Base-by-base conservation (phyloP, 1,139 yeast species). In the Eremothecium gossypii region DNA sequence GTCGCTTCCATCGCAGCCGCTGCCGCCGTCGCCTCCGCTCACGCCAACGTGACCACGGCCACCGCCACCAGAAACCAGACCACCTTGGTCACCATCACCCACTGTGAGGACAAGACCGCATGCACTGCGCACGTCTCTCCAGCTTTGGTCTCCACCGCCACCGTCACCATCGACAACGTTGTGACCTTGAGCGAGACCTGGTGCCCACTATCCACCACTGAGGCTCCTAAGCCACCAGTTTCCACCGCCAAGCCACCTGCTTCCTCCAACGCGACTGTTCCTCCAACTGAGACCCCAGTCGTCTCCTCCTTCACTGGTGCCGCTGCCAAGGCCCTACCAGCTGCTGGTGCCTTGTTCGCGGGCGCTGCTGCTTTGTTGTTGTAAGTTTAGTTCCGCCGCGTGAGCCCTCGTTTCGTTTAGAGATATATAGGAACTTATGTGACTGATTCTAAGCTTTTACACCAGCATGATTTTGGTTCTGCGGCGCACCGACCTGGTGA, bases 41-140 rank as follows among this genome's bases (percentile, higher is more conserved):
- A 28, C 14, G 45, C 61, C 45, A 57, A 62, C 57, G 51, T 56
- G 43, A 61, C 69, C 50, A 55, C 67, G 44, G 62, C 61, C 38
- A 57, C 64, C 41, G 61, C 56, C 36, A 58, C 68, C 43, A 51
- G 59, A 34, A 49, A 53, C 36, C 40, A 55, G 41, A 68, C 70
- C 49, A 64, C 73, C 45, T 61, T 69, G 48, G 64, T 69, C 45
- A 73, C 79, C 57, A 65, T 73, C 63, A 73, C 77, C 46, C 66
- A 71, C 42, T 74, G 80, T 64, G 55, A 48, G 38, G 49, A 49
- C 30, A 52, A 58, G 51, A 52, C 49, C 39, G 23, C 23, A 17
- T 61, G 65, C 53, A 47, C 50, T 40, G 63, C 58, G 49, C 50
- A 58, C 27, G 60, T 54, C 35, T 56, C 65, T 42, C 53, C 60